phyloP scores from a whole-genome alignment of 2,329 filamentous ascomycete species.

The Trichoderma afroharzianum region DNA sequence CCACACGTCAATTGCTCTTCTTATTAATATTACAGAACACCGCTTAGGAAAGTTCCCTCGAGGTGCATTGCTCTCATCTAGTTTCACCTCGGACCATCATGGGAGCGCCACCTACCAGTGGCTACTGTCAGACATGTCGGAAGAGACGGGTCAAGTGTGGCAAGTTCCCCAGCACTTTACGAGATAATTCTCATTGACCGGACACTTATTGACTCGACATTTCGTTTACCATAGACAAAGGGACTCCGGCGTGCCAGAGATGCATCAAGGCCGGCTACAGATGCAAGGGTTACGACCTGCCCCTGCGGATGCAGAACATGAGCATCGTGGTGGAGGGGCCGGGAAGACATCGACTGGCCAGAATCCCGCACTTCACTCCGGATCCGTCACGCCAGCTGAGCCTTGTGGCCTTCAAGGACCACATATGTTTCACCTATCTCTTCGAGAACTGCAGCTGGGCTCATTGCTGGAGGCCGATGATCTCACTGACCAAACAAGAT shows the following conservation, averaged over 20 bases:
- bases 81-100: background rate
- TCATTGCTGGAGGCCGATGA: background rate
- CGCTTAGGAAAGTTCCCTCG: background rate
- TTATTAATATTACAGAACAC: background rate
- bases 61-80: background rate
- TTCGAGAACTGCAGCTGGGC: background rate
- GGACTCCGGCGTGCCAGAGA: background rate
- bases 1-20: background rate
- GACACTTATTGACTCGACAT: background rate
- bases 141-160: background rate
- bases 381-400: background rate
- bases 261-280: background rate
- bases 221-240: background rate
- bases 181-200: background rate
- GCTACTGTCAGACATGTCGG: background rate
- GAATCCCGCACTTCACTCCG: background rate
- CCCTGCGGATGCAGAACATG: background rate
- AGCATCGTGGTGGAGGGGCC: background rate
- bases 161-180: background rate
- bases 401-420: background rate
- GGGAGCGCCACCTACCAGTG: background rate
- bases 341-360: background rate
- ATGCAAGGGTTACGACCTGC: background rate
- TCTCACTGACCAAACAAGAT: background rate
- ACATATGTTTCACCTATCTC: background rate